phyloP scores from a whole-genome alignment of 345 rosid species.

The Limnanthes douglasii region DNA sequence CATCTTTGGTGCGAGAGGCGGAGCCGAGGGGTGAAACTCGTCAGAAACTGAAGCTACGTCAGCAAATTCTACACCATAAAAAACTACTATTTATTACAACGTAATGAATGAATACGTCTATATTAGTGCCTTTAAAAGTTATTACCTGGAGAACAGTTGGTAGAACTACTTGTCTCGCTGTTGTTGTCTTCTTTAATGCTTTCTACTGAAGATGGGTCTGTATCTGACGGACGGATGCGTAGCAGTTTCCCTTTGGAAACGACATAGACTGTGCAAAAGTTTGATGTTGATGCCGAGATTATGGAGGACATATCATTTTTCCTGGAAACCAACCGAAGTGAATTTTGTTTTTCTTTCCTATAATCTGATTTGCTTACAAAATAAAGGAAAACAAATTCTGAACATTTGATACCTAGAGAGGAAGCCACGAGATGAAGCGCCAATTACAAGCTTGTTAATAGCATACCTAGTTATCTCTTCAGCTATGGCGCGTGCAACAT shows the following conservation, averaged over 20 bases:
- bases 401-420: constrained; percentile 39
- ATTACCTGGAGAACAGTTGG: constrained; percentile 23
- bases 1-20: no score
- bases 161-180: constrained; percentile 26
- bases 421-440: constrained; percentile 47
- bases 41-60: constrained; percentile 11
- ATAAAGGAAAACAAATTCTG: no score
- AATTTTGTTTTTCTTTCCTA: no score
- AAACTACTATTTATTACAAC: not conserved
- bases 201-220: constrained; percentile 28
- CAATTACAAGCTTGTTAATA: constrained; percentile 61
- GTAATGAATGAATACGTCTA: not conserved
- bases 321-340: no score
- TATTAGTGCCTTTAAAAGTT: constrained; percentile 12
- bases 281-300: constrained; percentile 45
- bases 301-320: constrained; percentile 37
- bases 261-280: constrained; percentile 63
- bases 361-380: no score
- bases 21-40: constrained; percentile 15
- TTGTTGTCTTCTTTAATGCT: constrained; percentile 28
- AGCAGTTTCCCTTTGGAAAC: constrained; percentile 62
- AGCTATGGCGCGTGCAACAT: constrained; percentile 51
- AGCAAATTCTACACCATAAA: constrained; percentile 11
- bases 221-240: constrained; percentile 65
- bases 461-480: constrained; percentile 36